Evolutionary conservation across 192 early-diverging fungal genomes (phyloP), one percentile per base, ranked within the genome.

Genomic region (Backusella tuberculispora): DNA sequence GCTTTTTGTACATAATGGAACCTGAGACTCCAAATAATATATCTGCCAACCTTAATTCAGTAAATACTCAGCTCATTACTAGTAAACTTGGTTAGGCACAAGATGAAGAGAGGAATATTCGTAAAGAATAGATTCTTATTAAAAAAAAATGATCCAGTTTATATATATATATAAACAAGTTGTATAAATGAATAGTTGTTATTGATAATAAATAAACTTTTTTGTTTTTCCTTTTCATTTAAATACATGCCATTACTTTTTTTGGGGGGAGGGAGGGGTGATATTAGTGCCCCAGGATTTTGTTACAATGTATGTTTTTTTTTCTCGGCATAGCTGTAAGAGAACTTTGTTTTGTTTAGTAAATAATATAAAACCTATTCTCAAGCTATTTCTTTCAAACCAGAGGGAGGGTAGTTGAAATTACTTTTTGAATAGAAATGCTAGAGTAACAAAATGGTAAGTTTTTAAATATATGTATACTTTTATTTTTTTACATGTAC

Each of bases 391-490:
- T 53, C 50, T 4, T 53, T 53, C 7, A 53, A 53, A 7, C n/a
- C 21, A 19, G 19, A 50, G 50, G n/a, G 50, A 60, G 53, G 53
- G 24, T 26, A 60, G 8, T 10, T 29, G 21, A 60, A 24, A 60
- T 26, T 9, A 24, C 12, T 24, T 26, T 17, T 60, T 60, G 53
- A 60, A n/a, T 26, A 10, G 26, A 60, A 60, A 10, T 60, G 21
- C 53, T 60, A 60, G 8, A 60, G 24, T 60, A 26, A 60, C 53
- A 60, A 60, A 10, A 60, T 60, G 50, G 50, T 21, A 56, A 56
- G 50, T 24, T 56, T 56, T 56, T 56, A 56, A 56, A 56, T 56
- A 21, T 42, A 5, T 5, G 0, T 9, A 6, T 9, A 43, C 10
- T 43, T 43, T 10, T 43, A n/a, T n/a, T n/a, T n/a, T n/a, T n/a